Evolutionary conservation across 768 basidiomycete genomes (phyloP), one percentile per base, ranked within the genome.

Genomic region (Suillus bovinus): DNA sequence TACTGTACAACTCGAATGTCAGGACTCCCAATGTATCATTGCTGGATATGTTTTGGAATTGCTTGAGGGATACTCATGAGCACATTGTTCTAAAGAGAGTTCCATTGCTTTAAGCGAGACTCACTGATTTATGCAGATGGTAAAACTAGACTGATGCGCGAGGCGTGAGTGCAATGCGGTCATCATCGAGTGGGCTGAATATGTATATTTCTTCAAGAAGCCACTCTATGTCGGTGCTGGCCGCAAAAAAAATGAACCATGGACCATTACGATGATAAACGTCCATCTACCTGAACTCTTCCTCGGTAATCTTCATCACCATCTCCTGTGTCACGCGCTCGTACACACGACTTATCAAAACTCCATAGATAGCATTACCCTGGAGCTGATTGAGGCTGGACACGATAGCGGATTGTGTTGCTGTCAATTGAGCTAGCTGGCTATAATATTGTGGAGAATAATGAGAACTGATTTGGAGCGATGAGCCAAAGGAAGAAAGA

Each of bases 121-220:
- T 55, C 24, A 55, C 36, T 38, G 34, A 55, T 36, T 38, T 38
- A 9, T 17, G 16, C 34, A 38, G 24, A 17, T 17, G 17, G 34
- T 16, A 4, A 34, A 54, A 24, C 9, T 55, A 55, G 27, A 17
- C 24, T 22, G 36, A 55, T 17, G 22, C 54, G 16, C 54, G 54
- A 22, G 73, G 74, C 22, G 73, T 74, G 16, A 76, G 60, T 16
- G 74, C 55, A 13, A 76, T 71, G 64, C 66, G 59, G 1, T 55
- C 69, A 59, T 74, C 66, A 62, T 74, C 74, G 22, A 74, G 67
- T 27, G 71, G 74, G 44, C 68, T 73, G 27, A 74, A 72, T 36
- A 74, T 64, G 38, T 71, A 74, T 47, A 68, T 74, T 44, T 74
- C 74, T 42, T 62, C 66, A 16, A 74, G 53, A 11, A 74, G 42